phyloP scores from a whole-genome alignment of 2,329 filamentous ascomycete species.

The Tolypocladium tropicale region DNA sequence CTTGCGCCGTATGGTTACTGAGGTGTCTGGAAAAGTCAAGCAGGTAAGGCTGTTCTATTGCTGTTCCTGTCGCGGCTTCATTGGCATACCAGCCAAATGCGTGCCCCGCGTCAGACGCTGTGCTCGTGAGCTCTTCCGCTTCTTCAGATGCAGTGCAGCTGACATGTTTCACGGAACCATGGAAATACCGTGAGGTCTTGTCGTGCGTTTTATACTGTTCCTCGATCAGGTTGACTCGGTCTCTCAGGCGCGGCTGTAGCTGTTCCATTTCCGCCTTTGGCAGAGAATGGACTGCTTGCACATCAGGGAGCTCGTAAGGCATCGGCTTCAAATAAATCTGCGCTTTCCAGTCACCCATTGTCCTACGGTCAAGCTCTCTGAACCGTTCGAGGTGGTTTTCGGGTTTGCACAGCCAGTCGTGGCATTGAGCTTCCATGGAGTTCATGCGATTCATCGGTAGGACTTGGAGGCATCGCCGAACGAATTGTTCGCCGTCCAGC shows the following conservation, averaged over 20 bases:
- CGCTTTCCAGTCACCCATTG: conserved; percentile 15
- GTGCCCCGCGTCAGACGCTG: not conserved
- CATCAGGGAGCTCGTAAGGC: conserved; percentile 20
- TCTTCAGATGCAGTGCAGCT: not conserved
- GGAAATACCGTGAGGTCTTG: not conserved
- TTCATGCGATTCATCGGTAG: conserved; percentile 16
- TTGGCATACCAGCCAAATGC: not conserved
- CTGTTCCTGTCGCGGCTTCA: not conserved
- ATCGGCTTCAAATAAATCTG: conserved; percentile 20
- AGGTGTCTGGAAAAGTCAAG: not conserved
- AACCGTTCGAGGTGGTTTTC: conserved; percentile 20
- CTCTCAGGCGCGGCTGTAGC: not conserved
- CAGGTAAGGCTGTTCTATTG: not conserved
- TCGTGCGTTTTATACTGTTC: not conserved
- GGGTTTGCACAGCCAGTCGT: conserved; percentile 24
- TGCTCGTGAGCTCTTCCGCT: not conserved
- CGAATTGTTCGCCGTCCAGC: conserved; percentile 15
- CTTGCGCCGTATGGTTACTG: not conserved
- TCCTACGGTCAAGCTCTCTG: conserved; percentile 17
- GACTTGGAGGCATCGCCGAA: conserved; percentile 20
- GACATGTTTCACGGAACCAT: not conserved
- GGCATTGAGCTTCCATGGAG: conserved; percentile 15
- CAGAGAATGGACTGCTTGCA: conserved; percentile 5
- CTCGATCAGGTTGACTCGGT: not conserved
- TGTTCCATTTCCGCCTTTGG: not conserved